phyloP scores from a whole-genome alignment of 78 protist species.

The Guillardia theta region DNA sequence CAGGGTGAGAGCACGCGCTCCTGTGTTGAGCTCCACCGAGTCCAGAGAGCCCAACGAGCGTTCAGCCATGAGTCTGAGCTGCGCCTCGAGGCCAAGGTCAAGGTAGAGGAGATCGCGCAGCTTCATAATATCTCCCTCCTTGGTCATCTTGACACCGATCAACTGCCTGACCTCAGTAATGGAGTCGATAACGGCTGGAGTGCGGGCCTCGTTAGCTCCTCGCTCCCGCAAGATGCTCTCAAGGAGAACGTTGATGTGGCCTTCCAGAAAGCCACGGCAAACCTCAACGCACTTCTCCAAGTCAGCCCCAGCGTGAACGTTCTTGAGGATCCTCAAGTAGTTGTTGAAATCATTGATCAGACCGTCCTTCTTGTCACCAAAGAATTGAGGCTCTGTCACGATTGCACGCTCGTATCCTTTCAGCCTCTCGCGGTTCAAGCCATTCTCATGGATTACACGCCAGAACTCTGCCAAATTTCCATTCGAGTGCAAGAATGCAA shows the following conservation, averaged over 20 bases:
- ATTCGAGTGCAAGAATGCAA: constrained; percentile 18
- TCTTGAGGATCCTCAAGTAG: constrained; percentile 21
- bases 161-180: constrained; percentile 1
- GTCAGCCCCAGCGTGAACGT: constrained; percentile 24
- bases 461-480: not conserved
- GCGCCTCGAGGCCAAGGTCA: constrained; percentile 23
- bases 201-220: not conserved
- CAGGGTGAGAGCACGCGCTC: not conserved
- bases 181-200: not conserved
- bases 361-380: constrained; percentile 24
- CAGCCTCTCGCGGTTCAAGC: not conserved
- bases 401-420: not conserved
- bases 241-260: not conserved
- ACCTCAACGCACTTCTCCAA: constrained; percentile 16
- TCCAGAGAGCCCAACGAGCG: not conserved
- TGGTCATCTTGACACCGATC: not conserved
- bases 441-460: not conserved
- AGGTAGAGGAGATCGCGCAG: constrained; percentile 33
- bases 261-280: not conserved
- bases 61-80: not conserved
- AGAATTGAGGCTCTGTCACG: not conserved
- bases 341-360: constrained; percentile 25
- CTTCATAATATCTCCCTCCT: not conserved
- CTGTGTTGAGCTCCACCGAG: not conserved
- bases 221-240: not conserved